These are phyloP conservation scores for Aspergillus heteromorphus DNA, from an alignment of 495 filamentous ascomycete species.

Conservation along the genomic window DNA sequence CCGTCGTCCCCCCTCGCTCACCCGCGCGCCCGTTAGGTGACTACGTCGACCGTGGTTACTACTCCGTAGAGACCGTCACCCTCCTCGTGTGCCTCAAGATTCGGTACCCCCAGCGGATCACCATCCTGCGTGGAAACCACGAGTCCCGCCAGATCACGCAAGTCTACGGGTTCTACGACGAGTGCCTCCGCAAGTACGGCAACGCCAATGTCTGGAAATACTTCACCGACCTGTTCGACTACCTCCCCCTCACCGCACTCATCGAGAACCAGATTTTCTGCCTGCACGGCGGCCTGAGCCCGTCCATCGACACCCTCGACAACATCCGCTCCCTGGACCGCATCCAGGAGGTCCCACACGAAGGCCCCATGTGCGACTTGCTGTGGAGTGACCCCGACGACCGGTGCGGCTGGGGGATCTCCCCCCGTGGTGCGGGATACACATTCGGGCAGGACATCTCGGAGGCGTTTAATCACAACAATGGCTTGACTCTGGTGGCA, in stretches of 20 bases:
- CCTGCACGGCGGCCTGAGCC: constrained; percentile 91
- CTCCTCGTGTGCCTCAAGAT: constrained; percentile 93
- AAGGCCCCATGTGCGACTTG: constrained; percentile 97
- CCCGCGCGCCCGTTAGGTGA: constrained; percentile 56
- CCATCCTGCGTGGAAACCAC: constrained; percentile 94
- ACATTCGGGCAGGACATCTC: constrained; percentile 99
- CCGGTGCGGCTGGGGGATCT: constrained; percentile 97
- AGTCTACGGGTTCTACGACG: constrained; percentile 97
- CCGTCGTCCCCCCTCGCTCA: background rate
- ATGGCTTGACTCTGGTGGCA: constrained; percentile 91
- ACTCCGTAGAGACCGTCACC: constrained; percentile 93
- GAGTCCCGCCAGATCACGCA: constrained; percentile 97
- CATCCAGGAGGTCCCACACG: constrained; percentile 97
- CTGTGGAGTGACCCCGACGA: constrained; percentile 98
- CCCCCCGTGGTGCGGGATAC: constrained; percentile 93
- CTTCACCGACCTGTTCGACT: constrained; percentile 99
- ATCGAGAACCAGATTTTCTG: constrained; percentile 99
- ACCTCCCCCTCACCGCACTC: constrained; percentile 92
- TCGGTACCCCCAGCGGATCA: constrained; percentile 92
- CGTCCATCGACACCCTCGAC: constrained; percentile 95
- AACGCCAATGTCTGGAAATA: constrained; percentile 99
- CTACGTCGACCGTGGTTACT: constrained; percentile 95
- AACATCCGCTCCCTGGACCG: constrained; percentile 94
- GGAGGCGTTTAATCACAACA: constrained; percentile 99
- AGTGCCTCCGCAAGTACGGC: constrained; percentile 95